Base-by-base conservation (phyloP, 2,329 filamentous ascomycete species). In the Exophiala xenobiotica region DNA sequence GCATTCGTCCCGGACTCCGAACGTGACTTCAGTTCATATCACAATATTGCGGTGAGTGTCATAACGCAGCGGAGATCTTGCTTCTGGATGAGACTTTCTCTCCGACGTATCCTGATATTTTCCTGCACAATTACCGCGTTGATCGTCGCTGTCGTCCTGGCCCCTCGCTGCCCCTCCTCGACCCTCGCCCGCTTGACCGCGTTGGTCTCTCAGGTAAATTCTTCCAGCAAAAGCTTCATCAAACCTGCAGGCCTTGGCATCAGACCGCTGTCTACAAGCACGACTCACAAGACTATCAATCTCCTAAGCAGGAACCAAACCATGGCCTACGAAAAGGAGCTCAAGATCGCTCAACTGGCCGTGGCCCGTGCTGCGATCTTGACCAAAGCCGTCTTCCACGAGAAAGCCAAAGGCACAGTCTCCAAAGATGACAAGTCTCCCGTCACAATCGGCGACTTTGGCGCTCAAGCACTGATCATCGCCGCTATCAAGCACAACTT, bases 391-490 rank as follows among this genome's bases (percentile, higher is more conserved):
- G 87, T 90, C 67, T 88, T 88, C 76, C 78, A 90, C 73, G 87
- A 92, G 63, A 93, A 92, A 72, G 87, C 90, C 64, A 97, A 97
- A 75, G 92, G 92, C 63, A 96, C 93, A 39, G 79, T 96, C 45
- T 87, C 86, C 69, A 99, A 99, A 76, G 86, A 89, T 71, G 93
- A 99, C 78, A 90, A 89, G 68, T 96, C 91, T 7, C 93, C 93
- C 60, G 93, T 99, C 64, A 99, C 93, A 14, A 93, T 97, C 64
- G 93, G 92, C 69, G 93, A 99, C 75, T 97, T 96, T 70, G 93
- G 93, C 66, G 95, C 93, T 29, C 93, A 99, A 76, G 91, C 93
- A 24, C 82, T 99, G 60, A 96, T 99, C 72, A 96, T 97, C 66
- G 80, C 85, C 51, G 92, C 92, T 22, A 85, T 99, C 61, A 85